A percentile compares a stretch with the other conserved stretches of the same genome.
Evolutionary conservation across 148 eudicot genomes (phyloP).

Genomic region (Arctostaphylos glauca): DNA sequence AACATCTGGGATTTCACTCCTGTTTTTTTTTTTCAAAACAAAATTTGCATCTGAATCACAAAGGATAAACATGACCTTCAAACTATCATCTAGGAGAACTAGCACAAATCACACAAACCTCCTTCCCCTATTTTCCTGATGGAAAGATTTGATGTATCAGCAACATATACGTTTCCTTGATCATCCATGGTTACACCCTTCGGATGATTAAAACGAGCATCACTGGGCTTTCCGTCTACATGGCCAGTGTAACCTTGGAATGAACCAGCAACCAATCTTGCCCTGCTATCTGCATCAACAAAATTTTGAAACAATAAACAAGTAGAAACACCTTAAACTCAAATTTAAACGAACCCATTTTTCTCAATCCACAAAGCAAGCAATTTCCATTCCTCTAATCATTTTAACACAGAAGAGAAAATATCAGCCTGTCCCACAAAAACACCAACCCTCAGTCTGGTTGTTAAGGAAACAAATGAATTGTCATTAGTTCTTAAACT

Average conservation of each 20-base stretch:
- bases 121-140: constrained; percentile 95
- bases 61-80: background rate
- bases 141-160: constrained; percentile 87
- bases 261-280: constrained; percentile 93
- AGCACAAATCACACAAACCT: constrained; percentile 34
- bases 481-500: background rate
- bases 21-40: background rate
- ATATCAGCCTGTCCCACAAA: background rate
- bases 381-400: background rate
- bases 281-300: constrained; percentile 79
- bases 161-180: constrained; percentile 91
- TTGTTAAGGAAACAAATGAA: background rate
- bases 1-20: constrained; percentile 9
- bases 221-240: constrained; percentile 94
- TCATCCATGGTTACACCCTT: constrained; percentile 94
- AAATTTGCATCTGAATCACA: background rate
- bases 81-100: background rate
- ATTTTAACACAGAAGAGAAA: background rate
- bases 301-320: background rate
- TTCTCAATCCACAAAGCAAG: background rate
- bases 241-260: constrained; percentile 98
- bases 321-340: background rate
- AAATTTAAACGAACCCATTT: background rate
- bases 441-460: background rate
- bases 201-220: constrained; percentile 90